Evolutionary conservation across 2,329 filamentous ascomycete genomes (phyloP), one percentile per base, ranked within the genome.

Genomic region (Nectriaceae sp.): DNA sequence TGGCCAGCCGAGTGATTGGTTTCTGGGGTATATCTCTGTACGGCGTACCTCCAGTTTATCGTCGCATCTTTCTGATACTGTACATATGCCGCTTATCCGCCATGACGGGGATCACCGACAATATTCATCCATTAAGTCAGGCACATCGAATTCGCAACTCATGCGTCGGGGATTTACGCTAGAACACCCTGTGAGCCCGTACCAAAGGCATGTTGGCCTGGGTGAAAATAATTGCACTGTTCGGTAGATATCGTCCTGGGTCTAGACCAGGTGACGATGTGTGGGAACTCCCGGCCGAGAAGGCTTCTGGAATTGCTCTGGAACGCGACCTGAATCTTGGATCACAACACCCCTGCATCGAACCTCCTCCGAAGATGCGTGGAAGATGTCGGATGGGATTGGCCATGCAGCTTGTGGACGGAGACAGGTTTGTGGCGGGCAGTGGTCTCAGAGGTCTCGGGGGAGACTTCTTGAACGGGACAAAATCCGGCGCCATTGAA

Each of bases 391-490:
- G 37, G 47, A 42, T 38, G 29, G 46, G 44, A 48, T 43, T 20
- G n/a, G 36, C 40, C 45, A 46, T 46, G 36, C 44, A 42, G 36
- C 26, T 26, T 26, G 37, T n/a, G 31, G 37, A 36, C 33, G 39
- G 41, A 43, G 46, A 35, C 42, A 53, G 52, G 56, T 59, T 53
- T 39, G 56, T 59, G 54, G 56, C 60, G 37, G 46, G 47, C 51
- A 36, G 50, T 45, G 51, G 52, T 43, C 47, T 44, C 42, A 38
- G 24, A 38, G 45, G 49, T 26, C 42, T 60, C 59, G 59, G 60
- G 39, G 57, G 21, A 56, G 52, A 48, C 54, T 62, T 46, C 60
- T 61, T 18, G 26, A 62, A 62, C 35, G 51, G 57, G 60, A 51
- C 49, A 61, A 52, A 52, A 47, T 21, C 40, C 41, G 16, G 29